Base-by-base conservation (phyloP, 306 rosid genomes). In the Elaeagnus macrophylla region DNA sequence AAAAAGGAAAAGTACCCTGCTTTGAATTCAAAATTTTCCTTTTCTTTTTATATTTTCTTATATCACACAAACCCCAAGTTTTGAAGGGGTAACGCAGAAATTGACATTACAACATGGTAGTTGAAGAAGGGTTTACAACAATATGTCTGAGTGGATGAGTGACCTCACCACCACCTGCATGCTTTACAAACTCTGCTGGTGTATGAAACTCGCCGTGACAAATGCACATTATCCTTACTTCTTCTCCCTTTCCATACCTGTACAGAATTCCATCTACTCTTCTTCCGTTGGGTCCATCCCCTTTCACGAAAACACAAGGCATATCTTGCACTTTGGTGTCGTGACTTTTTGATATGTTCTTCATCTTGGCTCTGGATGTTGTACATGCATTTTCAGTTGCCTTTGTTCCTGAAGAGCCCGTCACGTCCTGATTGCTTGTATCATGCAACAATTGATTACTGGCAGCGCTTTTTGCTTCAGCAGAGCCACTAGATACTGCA, bases 101-200 rank as follows among this genome's bases (percentile, higher is more conserved):
- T 42, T 19, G 59, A 40, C 54, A 57, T 73, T 59, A 78, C 72
- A 60, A 77, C 65, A 79, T 70, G 38, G 88, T 60, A 37, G 79
- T 15, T 60, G 85, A 74, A 53, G 83, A 77, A 43, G 95, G 85
- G 75, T 82, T 80, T 10, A 93, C 80, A 75, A 87, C 96, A 64
- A 87, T 93, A 61, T 84, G 96, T 69, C 81, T 79, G 13, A 93
- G 94, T 9, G 99, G 99, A 67, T 93, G 67, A 59, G 83, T 59
- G 39, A 93, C 95, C 61, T 93, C 96, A 12, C 84, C 76, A 8
- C 96, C 89, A 56, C 99, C 99, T 43, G 96, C 95, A 72, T 93
- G 99, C 79, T 87, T 87, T 59, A 93, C 99, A 72, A 87, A 93
- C 84, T 84, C 99, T 7, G 94, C 95, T 7, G 99, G 95, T 8